These are phyloP conservation scores for Aphanocladium album DNA, from an alignment of 2,329 filamentous ascomycete species.

Conservation along the genomic window DNA sequence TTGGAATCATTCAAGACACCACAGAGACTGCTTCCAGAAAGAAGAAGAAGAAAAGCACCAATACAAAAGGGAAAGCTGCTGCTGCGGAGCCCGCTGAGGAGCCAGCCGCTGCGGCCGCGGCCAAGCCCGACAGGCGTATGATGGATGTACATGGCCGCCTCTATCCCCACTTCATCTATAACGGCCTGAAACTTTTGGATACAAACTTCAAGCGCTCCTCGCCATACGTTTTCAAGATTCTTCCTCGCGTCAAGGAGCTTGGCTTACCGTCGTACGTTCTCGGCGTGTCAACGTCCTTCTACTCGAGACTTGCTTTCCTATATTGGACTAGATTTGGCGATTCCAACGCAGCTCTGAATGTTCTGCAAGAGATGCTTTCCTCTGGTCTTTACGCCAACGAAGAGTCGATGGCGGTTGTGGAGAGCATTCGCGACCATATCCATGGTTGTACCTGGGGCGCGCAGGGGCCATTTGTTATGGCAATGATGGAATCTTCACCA, in stretches of 20 bases:
- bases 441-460: slow-evolving; percentile 31
- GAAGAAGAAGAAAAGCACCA: background rate
- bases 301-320: slow-evolving; percentile 59
- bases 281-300: slow-evolving; percentile 64
- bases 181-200: slow-evolving; percentile 53
- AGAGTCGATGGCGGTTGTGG: slow-evolving; percentile 23
- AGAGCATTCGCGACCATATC: slow-evolving; percentile 27
- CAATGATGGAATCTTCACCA: slow-evolving; percentile 32
- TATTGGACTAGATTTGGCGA: slow-evolving; percentile 59
- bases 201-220: slow-evolving; percentile 54
- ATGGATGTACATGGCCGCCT: slow-evolving; percentile 58
- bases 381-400: slow-evolving; percentile 55
- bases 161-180: slow-evolving; percentile 57
- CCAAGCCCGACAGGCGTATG: slow-evolving; percentile 28
- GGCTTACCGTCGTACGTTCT: slow-evolving; percentile 67
- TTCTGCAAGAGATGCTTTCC: slow-evolving; percentile 62
- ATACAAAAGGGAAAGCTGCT: background rate
- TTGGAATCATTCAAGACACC: slow-evolving; percentile 44
- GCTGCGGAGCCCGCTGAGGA: background rate
- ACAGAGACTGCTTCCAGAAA: background rate
- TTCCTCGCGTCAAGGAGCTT: slow-evolving; percentile 63
- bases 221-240: slow-evolving; percentile 52
- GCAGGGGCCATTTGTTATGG: slow-evolving; percentile 35
- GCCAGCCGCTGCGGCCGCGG: background rate
- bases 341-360: slow-evolving; percentile 45